phyloP scores from a whole-genome alignment of 169 alveolate species.

The Cryptosporidium viatorum region DNA sequence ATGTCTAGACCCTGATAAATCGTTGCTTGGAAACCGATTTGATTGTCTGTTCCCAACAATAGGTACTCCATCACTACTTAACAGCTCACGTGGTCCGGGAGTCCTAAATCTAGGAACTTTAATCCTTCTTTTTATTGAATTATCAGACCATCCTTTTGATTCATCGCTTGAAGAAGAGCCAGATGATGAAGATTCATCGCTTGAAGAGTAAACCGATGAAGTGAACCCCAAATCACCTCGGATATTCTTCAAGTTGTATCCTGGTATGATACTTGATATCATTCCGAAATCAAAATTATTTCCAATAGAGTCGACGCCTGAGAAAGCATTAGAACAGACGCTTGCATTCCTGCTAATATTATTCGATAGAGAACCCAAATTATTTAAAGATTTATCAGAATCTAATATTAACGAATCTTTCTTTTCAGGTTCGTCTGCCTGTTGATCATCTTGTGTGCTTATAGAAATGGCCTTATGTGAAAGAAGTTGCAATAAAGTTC shows the following conservation, averaged over 20 bases:
- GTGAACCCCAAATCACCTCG: conserved; percentile 8
- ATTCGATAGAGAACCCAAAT: not conserved
- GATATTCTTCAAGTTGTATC: conserved; percentile 10
- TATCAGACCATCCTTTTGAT: conserved; percentile 50
- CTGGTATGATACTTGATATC: not conserved
- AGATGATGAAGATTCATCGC: conserved; percentile 26
- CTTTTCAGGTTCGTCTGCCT: conserved; percentile 24
- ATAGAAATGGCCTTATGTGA: conserved; percentile 70
- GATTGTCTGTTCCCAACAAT: conserved; percentile 31
- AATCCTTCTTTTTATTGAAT: conserved; percentile 23
- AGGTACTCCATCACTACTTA: conserved; percentile 62
- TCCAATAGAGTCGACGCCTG: conserved; percentile 20
- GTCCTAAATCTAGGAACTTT: conserved; percentile 68
- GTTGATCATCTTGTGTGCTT: conserved; percentile 24
- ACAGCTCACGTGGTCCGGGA: conserved; percentile 70
- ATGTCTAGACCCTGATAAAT: not conserved
- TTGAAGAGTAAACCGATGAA: conserved; percentile 37
- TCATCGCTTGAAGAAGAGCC: conserved; percentile 21
- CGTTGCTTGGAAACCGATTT: conserved; percentile 10
- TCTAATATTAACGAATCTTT: not conserved
- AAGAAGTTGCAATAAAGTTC: conserved; percentile 76
- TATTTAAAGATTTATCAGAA: not conserved
- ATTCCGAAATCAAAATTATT: conserved; percentile 10
- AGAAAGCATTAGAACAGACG: conserved; percentile 14
- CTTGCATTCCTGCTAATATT: conserved; percentile 11